Percentiles rank a stretch among this genome's conserved stretches.
phyloP scores from a whole-genome alignment of 2,329 filamentous ascomycete species.

The Ophiognomonia clavigignenti-juglandacearum region DNA sequence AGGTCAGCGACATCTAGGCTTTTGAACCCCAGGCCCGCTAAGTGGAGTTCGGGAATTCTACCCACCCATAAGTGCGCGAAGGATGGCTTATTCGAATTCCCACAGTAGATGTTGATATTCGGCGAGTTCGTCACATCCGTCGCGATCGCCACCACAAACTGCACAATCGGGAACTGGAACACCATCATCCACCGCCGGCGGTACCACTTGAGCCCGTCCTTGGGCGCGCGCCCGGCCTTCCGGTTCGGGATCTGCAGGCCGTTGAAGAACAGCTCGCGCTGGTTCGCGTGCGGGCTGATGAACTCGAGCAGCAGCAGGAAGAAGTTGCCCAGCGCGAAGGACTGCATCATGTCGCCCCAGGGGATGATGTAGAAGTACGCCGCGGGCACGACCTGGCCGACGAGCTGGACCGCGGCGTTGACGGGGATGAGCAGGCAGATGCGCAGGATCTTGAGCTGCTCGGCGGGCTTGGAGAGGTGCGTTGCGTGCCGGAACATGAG shows the following conservation, averaged over 20 bases:
- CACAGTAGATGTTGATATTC: slow-evolving; percentile 24
- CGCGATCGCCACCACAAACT: slow-evolving; percentile 36
- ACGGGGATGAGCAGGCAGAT: slow-evolving; percentile 35
- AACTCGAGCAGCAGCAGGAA: slow-evolving; percentile 39
- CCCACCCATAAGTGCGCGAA: slow-evolving; percentile 27
- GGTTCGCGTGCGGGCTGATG: slow-evolving; percentile 28
- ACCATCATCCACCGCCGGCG: slow-evolving; percentile 29
- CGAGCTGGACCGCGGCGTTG: slow-evolving; percentile 33
- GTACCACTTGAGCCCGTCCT: slow-evolving; percentile 28
- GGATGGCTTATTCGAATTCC: slow-evolving; percentile 22
- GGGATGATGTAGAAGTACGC: slow-evolving; percentile 34
- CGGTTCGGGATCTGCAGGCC: slow-evolving; percentile 25
- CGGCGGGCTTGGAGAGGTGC: slow-evolving; percentile 33
- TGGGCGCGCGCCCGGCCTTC: slow-evolving; percentile 18
- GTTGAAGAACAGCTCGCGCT: slow-evolving; percentile 31
- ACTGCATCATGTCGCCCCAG: slow-evolving; percentile 33
- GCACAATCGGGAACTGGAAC: slow-evolving; percentile 35
- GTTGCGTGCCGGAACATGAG: slow-evolving; percentile 11
- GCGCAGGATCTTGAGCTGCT: slow-evolving; percentile 38
- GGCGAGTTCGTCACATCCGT: slow-evolving; percentile 24
- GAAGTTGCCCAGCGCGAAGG: slow-evolving; percentile 34
- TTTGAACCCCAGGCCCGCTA: no score
- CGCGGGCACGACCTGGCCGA: slow-evolving; percentile 32
- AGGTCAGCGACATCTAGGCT: no score
- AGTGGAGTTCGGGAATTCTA: not conserved